These are phyloP conservation scores for Paspalum vaginatum DNA, from an alignment of 176 grass and related monocot species.

Conservation along the genomic window DNA sequence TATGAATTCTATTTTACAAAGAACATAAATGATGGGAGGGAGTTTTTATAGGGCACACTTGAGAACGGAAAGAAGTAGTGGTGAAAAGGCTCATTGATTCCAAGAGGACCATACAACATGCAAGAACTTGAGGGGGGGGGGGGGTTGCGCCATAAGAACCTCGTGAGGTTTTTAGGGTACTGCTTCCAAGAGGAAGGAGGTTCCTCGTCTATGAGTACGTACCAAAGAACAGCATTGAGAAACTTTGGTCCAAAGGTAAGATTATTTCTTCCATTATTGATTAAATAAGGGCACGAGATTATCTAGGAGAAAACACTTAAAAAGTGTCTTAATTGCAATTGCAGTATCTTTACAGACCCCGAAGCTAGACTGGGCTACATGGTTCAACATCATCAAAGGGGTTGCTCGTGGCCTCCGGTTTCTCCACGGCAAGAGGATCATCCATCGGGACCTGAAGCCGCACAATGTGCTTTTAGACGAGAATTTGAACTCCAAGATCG, in stretches of 20 bases:
- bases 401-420: not conserved
- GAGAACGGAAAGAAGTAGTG: constrained; percentile 20
- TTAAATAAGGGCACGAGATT: not conserved
- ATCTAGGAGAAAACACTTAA: not conserved
- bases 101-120: not conserved
- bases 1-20: too few species aligned
- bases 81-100: constrained; percentile 23
- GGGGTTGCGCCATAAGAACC: not conserved
- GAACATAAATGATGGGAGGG: not conserved
- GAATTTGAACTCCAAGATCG: constrained; percentile 10
- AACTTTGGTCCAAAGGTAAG: constrained; percentile 12
- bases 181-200: constrained; percentile 10
- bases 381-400: constrained; percentile 32
- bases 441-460: constrained; percentile 29
- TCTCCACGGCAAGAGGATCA: not conserved
- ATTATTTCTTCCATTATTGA: not conserved
- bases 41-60: not conserved
- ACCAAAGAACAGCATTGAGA: constrained; percentile 8
- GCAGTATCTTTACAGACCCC: not conserved
- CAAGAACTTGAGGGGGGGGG: constrained; percentile 4
- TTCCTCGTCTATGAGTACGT: not conserved
- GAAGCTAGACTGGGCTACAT: not conserved
- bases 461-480: constrained; percentile 10
- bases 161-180: not conserved
- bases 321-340: not conserved